phyloP scores from a whole-genome alignment of 2,329 filamentous ascomycete genomes.

The Pseudogymnoascus verrucosus region DNA sequence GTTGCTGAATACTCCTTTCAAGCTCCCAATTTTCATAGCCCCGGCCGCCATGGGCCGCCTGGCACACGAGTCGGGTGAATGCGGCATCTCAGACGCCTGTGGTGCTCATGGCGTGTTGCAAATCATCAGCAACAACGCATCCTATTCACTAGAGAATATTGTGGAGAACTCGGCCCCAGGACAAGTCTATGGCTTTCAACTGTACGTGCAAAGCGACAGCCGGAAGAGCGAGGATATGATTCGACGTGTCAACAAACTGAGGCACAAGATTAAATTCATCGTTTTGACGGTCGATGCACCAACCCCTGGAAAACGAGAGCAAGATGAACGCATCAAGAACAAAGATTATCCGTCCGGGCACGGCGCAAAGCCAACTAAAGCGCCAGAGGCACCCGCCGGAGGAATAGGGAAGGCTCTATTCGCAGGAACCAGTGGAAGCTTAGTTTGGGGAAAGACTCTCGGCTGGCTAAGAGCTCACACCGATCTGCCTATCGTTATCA shows the following conservation, averaged over 20 bases:
- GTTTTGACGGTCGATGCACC: conserved; percentile 53
- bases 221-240: conserved; percentile 44
- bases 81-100: conserved; percentile 46
- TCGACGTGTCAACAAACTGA: conserved; percentile 33
- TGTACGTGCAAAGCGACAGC: conserved; percentile 53
- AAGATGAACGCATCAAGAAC: conserved; percentile 37
- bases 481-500: conserved; percentile 51
- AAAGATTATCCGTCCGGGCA: conserved; percentile 44
- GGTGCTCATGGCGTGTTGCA: conserved; percentile 47
- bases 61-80: conserved; percentile 56
- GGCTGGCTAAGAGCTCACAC: conserved; percentile 54
- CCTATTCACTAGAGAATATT: conserved; percentile 49
- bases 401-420: conserved; percentile 49
- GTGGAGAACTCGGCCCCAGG: conserved; percentile 18
- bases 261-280: conserved; percentile 40
- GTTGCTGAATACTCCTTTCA: conserved; percentile 45
- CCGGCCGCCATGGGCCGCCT: conserved; percentile 58
- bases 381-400: conserved; percentile 27
- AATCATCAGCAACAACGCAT: conserved; percentile 54
- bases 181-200: conserved; percentile 45
- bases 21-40: conserved; percentile 53
- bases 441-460: conserved; percentile 58
- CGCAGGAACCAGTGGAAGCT: conserved; percentile 45
- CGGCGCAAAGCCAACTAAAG: conserved; percentile 41
- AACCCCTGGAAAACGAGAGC: conserved; percentile 46